These are phyloP conservation scores for Phaffomyces opuntiae DNA, from an alignment of 805 yeast genomes.

Conservation along the genomic window DNA sequence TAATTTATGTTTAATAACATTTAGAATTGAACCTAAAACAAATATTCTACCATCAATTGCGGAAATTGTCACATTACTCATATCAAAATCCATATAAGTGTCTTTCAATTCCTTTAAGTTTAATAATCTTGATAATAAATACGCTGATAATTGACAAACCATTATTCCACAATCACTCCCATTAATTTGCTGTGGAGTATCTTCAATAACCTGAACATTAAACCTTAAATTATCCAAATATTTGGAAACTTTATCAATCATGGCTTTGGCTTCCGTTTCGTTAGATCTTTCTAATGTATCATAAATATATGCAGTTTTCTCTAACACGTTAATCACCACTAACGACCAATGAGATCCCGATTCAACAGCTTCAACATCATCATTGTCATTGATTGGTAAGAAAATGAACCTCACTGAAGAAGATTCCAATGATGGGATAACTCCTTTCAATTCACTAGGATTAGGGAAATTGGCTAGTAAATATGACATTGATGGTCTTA, in stretches of 20 bases:
- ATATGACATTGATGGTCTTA: constrained; percentile 61
- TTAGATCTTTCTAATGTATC: constrained; percentile 40
- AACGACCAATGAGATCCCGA: constrained; percentile 79
- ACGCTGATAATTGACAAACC: constrained; percentile 28
- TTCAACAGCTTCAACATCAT: constrained; percentile 48
- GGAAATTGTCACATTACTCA: constrained; percentile 35
- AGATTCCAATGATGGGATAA: constrained; percentile 37
- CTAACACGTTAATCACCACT: constrained; percentile 43
- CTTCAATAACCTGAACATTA: constrained; percentile 14
- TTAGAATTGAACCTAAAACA: constrained; percentile 30
- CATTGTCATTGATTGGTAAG: constrained; percentile 62
- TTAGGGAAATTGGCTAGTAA: constrained; percentile 48
- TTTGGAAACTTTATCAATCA: constrained; percentile 18
- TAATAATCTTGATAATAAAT: constrained; percentile 28
- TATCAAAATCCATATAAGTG: constrained; percentile 30
- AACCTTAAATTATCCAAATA: constrained; percentile 18
- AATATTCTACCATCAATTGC: constrained; percentile 43
- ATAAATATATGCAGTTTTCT: constrained; percentile 43
- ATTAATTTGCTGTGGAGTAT: constrained; percentile 53
- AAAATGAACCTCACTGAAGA: constrained; percentile 42
- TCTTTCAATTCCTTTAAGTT: constrained; percentile 20
- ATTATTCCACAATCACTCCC: constrained; percentile 59
- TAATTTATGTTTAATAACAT: constrained; percentile 21
- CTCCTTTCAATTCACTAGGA: constrained; percentile 35
- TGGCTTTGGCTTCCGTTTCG: constrained; percentile 16